Base-by-base conservation (phyloP, 148 eudicot genomes). In the Talinum fruticosum region DNA sequence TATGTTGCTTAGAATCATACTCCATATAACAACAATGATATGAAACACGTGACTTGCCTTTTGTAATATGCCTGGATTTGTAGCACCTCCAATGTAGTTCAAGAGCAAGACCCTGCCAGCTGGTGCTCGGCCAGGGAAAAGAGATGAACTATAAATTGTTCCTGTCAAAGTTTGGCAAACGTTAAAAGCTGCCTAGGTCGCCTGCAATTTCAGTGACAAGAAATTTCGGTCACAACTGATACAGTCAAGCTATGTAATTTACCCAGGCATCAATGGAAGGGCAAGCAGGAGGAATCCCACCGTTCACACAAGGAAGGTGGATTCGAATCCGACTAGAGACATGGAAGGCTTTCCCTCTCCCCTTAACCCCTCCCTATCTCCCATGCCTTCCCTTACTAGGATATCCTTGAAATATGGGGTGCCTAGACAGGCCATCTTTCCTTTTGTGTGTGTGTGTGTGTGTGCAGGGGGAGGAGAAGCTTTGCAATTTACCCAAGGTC, bases 51-150 rank as follows among this genome's bases (percentile, higher is more conserved):
- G n/a, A 77, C 75, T 83, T 83, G 86, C 97, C 94, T 89, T 89
- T 7, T 92, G 78, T 68, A 86, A 33, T 75, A 93, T 90, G 79
- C 87, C 93, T 80, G 89, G 72, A 88, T 93, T 90, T 37, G 89
- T 89, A 65, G 95, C 93, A 69, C 97, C 97, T 30, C 97, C 97
- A 45, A 90, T 89, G 88, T 89, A 93, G 81, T 85, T 93, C 85
- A 93, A 84, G 76, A 93, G 88, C 71, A 93, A 84, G 79, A 85
- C 79, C 82, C 91, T 88, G 51, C 93, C 95, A 45, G 90, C 75
- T 36, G 97, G 97, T n/a, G 97, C 97, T 79, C 97, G 90, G 74
- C 89, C 88, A 49, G 97, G 95, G 78, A 93, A 90, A 81, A 93
- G 91, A 5, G 97, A 93, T 6, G 95, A 93, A 80, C 97, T 93